Base-by-base conservation (phyloP, 306 rosid genomes). In the Trifolium subterraneum region DNA sequence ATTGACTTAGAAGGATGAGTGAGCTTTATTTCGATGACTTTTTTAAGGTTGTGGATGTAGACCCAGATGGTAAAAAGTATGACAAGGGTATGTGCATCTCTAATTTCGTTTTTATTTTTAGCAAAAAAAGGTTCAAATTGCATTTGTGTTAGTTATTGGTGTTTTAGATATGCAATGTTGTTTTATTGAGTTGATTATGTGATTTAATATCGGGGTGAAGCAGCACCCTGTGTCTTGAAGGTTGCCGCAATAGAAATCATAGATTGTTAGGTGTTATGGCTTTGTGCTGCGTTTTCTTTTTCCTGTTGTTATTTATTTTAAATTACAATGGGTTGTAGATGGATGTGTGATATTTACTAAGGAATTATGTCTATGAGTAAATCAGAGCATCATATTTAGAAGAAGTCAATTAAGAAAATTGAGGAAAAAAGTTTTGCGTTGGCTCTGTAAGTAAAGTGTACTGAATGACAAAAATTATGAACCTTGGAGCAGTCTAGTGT, bases 61-160 rank as follows among this genome's bases (percentile, higher is more conserved):
- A 91, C 72, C 98, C 97, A 2, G 96, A 94, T 71, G 98, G 98
- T 39, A 88, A 87, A 83, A 91, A 87, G 82, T 94, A 88, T 70
- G 98, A 91, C 52, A 91, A 84, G 48, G 97, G 99, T 92, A 80
- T 55, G 80, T 19, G 9, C 14, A 62, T 27, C 67, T 23, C 66
- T 12, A 35, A 9, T 52, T 1, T 48, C 0, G 3, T 50, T 25
- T 25, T 15, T 15, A 10, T 38, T 50, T 71, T 58, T 10, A 16
- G 16, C 36, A 29, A 68, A 68, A n/a, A 22, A 38, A 2, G 20
- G 47, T 36, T 70, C 15, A 42, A 50, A 35, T 74, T 62, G 61
- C 42, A 42, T 38, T 52, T 1, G 10, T 20, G 48, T 29, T 36
- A 36, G 39, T 66, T 69, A 19, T 58, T 51, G 15, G 64, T 73